Evolutionary conservation across 2,329 filamentous ascomycete species (phyloP), one percentile per base, ranked within the genome.

Genomic region (Chaetomiaceae sp.): DNA sequence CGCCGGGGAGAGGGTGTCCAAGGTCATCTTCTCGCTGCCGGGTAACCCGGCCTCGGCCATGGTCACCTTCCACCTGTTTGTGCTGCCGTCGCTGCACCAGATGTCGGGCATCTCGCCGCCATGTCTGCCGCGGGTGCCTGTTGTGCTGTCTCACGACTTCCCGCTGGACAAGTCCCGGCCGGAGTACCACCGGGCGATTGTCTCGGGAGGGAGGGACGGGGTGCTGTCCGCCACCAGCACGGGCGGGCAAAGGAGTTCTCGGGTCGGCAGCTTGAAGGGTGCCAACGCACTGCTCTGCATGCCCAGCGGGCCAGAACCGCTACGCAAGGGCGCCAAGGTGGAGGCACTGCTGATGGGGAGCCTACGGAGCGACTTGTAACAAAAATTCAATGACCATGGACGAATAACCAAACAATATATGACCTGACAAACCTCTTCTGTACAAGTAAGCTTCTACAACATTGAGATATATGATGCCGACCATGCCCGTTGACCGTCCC

Each of bases 41-140:
- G 94, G 94, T 0, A 99, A 99, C 67, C 94, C 94, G 0, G 94
- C 92, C 2, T 94, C 88, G 2, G 92, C 94, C 0, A 78, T 96
- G 2, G 94, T 97, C 9, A 95, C 92, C 0, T 90, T 95, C 64
- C 89, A 97, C 65, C 81, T 99, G 1, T 97, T 99, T 69, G 91
- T 97, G 8, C 76, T 99, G 11, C 94, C 94, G 0, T 84, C 88
- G 0, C 72, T 99, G 55, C 90, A 95, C 65, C 84, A 87, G 61
- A 77, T 88, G 62, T 79, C 83, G 11, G 94, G 91, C 0, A 74
- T 91, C 20, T 71, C 71, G 37, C 83, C 83, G 0, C 75, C 75
- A 0, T 90, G 91, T 0, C 72, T 96, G 15, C 84, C 91, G 1
- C 82, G 75, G 46, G 82, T 95, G 0, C 81, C 82, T 2, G 91